Evolutionary conservation across 73 alveolate species (phyloP).

Genomic region (Paramecium bursaria): DNA sequence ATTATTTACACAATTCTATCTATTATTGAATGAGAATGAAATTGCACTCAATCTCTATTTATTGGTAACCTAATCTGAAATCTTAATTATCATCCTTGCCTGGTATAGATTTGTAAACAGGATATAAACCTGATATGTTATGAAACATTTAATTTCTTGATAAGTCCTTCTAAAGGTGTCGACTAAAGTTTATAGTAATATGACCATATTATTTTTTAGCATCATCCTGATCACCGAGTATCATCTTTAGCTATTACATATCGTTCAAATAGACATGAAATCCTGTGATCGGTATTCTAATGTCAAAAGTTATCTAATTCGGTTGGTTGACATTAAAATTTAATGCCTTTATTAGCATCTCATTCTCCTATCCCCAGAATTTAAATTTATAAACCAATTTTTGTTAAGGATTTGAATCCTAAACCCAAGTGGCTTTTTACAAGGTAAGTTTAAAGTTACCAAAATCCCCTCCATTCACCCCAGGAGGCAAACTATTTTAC

Average conservation of each 20-base stretch:
- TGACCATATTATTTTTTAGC: neutral
- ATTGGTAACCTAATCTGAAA: conserved; percentile 24
- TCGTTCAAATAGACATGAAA: conserved; percentile 44
- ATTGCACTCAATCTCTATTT: conserved; percentile 16
- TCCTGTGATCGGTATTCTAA: conserved; percentile 19
- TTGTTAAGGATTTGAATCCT: no score
- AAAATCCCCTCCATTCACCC: no score
- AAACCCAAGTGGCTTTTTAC: no score
- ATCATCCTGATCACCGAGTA: conserved; percentile 24
- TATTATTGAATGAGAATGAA: conserved; percentile 9
- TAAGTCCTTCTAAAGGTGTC: conserved; percentile 54
- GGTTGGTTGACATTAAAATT: neutral
- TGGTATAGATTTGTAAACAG: conserved; percentile 21
- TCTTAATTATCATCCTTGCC: conserved; percentile 15
- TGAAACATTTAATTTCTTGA: conserved; percentile 45
- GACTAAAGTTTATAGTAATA: neutral
- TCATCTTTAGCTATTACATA: neutral
- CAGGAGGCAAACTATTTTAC: no score
- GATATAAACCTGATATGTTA: conserved; percentile 48
- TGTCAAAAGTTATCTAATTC: neutral
- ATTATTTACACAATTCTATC: conserved; percentile 29
- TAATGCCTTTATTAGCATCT: neutral
- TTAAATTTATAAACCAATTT: neutral
- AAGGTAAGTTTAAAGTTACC: no score
- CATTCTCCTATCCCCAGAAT: conserved; percentile 46